Percentiles rank a stretch among this genome's conserved stretches.
phyloP scores from a whole-genome alignment of 768 basidiomycete species.

The Pisolithus sp. region DNA sequence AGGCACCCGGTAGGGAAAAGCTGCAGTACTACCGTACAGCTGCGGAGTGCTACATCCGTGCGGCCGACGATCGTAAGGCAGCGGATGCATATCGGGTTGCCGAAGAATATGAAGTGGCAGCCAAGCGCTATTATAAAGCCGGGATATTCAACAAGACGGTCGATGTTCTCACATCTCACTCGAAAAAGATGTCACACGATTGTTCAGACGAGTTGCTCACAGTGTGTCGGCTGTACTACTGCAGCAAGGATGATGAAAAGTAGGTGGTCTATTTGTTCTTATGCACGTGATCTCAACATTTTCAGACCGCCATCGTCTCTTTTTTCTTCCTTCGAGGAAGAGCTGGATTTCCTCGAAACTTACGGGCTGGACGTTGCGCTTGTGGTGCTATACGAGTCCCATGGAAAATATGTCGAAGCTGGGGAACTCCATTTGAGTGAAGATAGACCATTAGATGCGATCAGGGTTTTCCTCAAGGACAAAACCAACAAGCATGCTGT shows the following conservation, averaged over 20 bases:
- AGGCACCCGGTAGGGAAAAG: slow-evolving; percentile 18
- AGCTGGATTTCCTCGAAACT: slow-evolving; percentile 51
- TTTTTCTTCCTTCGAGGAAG: slow-evolving; percentile 47
- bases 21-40: slow-evolving; percentile 36
- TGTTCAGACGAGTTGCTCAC: slow-evolving; percentile 33
- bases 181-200: slow-evolving; percentile 22
- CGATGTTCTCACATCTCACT: slow-evolving; percentile 33
- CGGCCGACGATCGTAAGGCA: slow-evolving; percentile 35
- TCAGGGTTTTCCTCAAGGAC: slow-evolving; percentile 38
- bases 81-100: slow-evolving; percentile 39
- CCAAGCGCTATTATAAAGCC: slow-evolving; percentile 39
- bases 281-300: slow-evolving; percentile 1
- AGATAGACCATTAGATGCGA: slow-evolving; percentile 42
- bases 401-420: slow-evolving; percentile 41
- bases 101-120: slow-evolving; percentile 37
- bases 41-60: slow-evolving; percentile 41
- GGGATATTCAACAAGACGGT: slow-evolving; percentile 51
- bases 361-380: slow-evolving; percentile 46
- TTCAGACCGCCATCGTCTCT: slow-evolving; percentile 42
- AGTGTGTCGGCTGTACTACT: slow-evolving; percentile 42
- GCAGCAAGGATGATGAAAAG: slow-evolving; percentile 27
- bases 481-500: slow-evolving; percentile 19
- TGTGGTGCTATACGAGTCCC: slow-evolving; percentile 36
- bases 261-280: slow-evolving; percentile 9
- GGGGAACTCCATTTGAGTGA: slow-evolving; percentile 45